phyloP scores from a whole-genome alignment of 2,329 filamentous ascomycete species.

The Fusarium foetens region DNA sequence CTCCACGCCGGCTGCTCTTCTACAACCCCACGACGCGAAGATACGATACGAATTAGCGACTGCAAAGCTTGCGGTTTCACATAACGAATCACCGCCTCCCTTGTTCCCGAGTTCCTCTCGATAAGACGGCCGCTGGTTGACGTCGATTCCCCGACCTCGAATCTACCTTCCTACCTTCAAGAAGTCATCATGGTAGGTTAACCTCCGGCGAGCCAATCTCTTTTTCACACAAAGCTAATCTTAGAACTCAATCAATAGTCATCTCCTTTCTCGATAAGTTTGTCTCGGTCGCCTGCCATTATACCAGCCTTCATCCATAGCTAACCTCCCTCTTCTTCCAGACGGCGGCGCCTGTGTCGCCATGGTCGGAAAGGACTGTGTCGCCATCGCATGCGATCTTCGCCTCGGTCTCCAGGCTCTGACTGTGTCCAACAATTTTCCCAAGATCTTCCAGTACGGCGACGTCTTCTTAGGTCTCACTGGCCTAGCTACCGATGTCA shows the following conservation, averaged over 20 bases:
- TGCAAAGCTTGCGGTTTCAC: neutral
- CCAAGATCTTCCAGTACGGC: conserved; percentile 98
- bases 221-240: conserved; percentile 40
- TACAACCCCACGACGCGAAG: conserved; percentile 10
- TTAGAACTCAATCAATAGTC: conserved; percentile 64
- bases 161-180: conserved; percentile 32
- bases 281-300: conserved; percentile 44
- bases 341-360: conserved; percentile 94
- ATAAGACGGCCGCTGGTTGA: conserved; percentile 37
- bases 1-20: conserved; percentile 27
- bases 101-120: conserved; percentile 14
- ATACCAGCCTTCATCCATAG: conserved; percentile 4
- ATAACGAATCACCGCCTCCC: neutral
- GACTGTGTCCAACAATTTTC: conserved; percentile 99
- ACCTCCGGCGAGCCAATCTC: neutral
- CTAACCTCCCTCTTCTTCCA: conserved; percentile 46
- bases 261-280: conserved; percentile 97
- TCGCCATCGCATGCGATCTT: conserved; percentile 98
- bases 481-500: conserved; percentile 94
- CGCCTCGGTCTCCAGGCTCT: conserved; percentile 95
- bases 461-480: conserved; percentile 96
- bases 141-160: conserved; percentile 36
- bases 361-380: conserved; percentile 99
- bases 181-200: conserved; percentile 46
- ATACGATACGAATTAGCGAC: conserved; percentile 17